These are phyloP conservation scores for Zoysia japonica DNA, from an alignment of 176 grass and related monocot genomes.

Conservation along the genomic window DNA sequence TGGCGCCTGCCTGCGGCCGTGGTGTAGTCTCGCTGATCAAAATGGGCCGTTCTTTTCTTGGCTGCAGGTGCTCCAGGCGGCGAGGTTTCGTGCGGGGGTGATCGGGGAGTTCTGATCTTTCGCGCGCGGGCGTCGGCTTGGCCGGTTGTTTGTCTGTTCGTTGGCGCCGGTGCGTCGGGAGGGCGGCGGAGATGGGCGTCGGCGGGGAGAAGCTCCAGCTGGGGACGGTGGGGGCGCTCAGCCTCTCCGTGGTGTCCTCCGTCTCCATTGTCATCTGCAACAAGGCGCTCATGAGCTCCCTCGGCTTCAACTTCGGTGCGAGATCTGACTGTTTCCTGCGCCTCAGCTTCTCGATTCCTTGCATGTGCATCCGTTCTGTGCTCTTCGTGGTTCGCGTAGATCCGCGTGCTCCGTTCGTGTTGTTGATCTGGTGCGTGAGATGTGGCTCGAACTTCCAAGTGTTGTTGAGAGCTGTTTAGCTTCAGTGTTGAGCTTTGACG, in stretches of 20 bases:
- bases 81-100: slow-evolving; percentile 7
- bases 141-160: background rate
- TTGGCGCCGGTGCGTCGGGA: background rate
- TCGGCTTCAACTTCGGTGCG: slow-evolving; percentile 93
- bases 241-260: slow-evolving; percentile 91
- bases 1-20: background rate
- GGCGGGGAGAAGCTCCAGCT: slow-evolving; percentile 84
- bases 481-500: slow-evolving; percentile 14
- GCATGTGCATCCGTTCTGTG: background rate
- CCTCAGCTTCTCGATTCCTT: background rate
- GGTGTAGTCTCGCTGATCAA: slow-evolving; percentile 34
- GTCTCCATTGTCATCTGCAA: slow-evolving; percentile 99
- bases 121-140: background rate
- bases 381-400: slow-evolving; percentile 17
- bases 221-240: slow-evolving; percentile 89
- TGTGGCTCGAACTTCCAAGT: slow-evolving; percentile 7
- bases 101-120: slow-evolving; percentile 37
- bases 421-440: background rate
- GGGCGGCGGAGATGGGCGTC: slow-evolving; percentile 63
- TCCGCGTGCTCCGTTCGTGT: background rate
- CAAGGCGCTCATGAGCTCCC: slow-evolving; percentile 95
- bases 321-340: slow-evolving; percentile 56
- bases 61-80: slow-evolving; percentile 41
- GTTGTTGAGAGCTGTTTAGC: background rate
- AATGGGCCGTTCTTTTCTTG: slow-evolving; percentile 24